These are phyloP conservation scores for Taiozyma sp. DNA, from an alignment of 1,139 yeast species.

Conservation along the genomic window DNA sequence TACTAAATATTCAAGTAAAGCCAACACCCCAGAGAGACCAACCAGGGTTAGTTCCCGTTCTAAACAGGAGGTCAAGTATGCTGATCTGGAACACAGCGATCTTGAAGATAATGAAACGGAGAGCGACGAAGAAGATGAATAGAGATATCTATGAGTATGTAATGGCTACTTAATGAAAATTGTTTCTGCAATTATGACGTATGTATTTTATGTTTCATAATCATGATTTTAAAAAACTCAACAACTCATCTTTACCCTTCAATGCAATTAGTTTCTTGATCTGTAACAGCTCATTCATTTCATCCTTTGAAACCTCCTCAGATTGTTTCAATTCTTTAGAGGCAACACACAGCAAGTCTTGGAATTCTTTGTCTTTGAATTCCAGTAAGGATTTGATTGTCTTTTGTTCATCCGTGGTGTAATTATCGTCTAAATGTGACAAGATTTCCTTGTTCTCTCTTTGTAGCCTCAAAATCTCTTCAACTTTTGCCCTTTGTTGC, in stretches of 20 bases:
- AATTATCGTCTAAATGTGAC: constrained; percentile 26
- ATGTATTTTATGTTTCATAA: background rate
- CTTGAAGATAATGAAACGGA: constrained; percentile 15
- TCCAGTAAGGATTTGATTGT: constrained; percentile 21
- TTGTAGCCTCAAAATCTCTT: constrained; percentile 20
- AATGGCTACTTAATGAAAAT: background rate
- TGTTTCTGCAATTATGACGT: background rate
- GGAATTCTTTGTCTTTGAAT: constrained; percentile 26
- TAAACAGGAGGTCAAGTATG: constrained; percentile 36
- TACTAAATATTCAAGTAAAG: background rate
- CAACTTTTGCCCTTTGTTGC: constrained; percentile 18
- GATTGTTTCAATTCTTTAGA: constrained; percentile 22
- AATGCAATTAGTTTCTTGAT: constrained; percentile 56
- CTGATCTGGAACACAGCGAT: constrained; percentile 25
- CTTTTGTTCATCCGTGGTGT: constrained; percentile 27
- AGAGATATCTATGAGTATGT: background rate
- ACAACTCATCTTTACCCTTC: constrained; percentile 64
- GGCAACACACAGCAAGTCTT: constrained; percentile 35
- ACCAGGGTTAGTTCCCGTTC: constrained; percentile 42
- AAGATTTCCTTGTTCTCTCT: constrained; percentile 28
- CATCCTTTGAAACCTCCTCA: constrained; percentile 17
- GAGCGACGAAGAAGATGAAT: background rate
- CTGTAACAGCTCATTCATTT: constrained; percentile 40
- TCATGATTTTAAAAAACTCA: constrained; percentile 43
- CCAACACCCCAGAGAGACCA: constrained; percentile 20